Percentiles rank a stretch among this genome's conserved stretches.
These are phyloP conservation scores for Actinomortierella wolfii DNA, from an alignment of 371 early-diverging fungal species.

Conservation along the genomic window DNA sequence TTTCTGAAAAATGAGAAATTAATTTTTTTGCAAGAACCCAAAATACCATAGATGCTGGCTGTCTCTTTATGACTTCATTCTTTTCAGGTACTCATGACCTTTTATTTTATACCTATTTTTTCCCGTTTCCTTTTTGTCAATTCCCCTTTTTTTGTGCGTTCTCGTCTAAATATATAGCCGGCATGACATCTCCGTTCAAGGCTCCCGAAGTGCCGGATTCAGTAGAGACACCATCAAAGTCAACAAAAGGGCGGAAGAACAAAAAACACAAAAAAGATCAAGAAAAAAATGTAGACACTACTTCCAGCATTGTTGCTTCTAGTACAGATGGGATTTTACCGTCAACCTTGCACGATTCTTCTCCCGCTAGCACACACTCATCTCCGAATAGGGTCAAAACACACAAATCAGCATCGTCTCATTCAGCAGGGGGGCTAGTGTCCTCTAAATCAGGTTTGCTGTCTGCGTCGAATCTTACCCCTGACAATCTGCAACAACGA, in stretches of 20 bases:
- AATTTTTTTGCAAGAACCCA: background rate
- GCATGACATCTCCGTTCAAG: too few species aligned
- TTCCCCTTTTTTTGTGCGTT: too few species aligned
- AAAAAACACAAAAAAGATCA: constrained; percentile 31
- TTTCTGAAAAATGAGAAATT: background rate
- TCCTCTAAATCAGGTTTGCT: too few species aligned
- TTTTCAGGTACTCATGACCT: background rate
- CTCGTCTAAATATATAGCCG: too few species aligned
- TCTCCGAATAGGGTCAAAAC: too few species aligned
- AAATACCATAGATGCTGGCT: background rate
- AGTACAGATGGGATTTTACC: constrained; percentile 3
- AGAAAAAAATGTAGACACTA: constrained; percentile 11
- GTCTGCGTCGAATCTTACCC: too few species aligned
- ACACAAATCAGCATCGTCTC: too few species aligned
- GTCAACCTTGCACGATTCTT: background rate
- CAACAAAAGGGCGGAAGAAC: constrained; percentile 21
- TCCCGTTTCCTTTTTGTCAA: too few species aligned
- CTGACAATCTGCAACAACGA: too few species aligned
- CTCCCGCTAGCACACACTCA: background rate
- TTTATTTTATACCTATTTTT: too few species aligned
- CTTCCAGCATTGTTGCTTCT: background rate
- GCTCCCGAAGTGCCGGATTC: background rate
- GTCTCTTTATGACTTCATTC: background rate
- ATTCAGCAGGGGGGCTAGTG: too few species aligned
- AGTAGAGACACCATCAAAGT: constrained; percentile 12